Conservation (phyloP, 805 yeast genomes). For the Candida ortonii region DNA sequence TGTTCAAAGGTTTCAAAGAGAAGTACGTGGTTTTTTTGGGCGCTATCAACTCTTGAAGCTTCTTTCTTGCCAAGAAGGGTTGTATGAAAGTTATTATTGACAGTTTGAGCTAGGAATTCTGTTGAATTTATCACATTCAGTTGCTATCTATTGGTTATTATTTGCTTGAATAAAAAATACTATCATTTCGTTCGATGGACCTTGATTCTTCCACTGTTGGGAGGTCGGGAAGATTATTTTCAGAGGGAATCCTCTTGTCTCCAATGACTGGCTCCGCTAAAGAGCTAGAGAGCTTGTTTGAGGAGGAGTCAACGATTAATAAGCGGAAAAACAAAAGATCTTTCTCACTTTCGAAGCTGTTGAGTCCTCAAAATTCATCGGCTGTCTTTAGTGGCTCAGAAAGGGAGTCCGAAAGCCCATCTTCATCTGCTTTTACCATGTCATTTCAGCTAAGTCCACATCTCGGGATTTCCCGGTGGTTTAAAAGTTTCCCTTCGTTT, state of each 20-base stretch:
- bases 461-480: slow-evolving; percentile 8
- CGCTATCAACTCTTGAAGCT: too few relatives aligned
- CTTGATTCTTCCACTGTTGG: neutral
- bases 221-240: slow-evolving; percentile 2
- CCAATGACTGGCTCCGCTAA: slow-evolving; percentile 3
- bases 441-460: neutral
- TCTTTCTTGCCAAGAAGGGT: too few relatives aligned
- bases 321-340: slow-evolving; percentile 5
- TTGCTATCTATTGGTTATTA: too few relatives aligned
- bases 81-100: too few relatives aligned
- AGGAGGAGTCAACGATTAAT: slow-evolving; percentile 1
- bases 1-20: too few relatives aligned
- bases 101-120: too few relatives aligned
- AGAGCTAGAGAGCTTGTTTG: slow-evolving; percentile 1
- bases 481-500: slow-evolving; percentile 3
- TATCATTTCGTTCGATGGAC: too few relatives aligned
- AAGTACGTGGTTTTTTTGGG: too few relatives aligned
- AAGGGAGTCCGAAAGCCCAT: neutral
- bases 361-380: slow-evolving; percentile 3
- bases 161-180: too few relatives aligned
- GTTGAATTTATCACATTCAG: too few relatives aligned
- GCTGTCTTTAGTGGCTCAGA: neutral
- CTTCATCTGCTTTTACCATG: too few relatives aligned
- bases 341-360: slow-evolving; percentile 11
- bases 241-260: slow-evolving; percentile 3